A percentile compares a stretch with the other conserved stretches of the same genome.
Conservation (phyloP, 805 yeast genomes). For the Starmera amethionina region DNA sequence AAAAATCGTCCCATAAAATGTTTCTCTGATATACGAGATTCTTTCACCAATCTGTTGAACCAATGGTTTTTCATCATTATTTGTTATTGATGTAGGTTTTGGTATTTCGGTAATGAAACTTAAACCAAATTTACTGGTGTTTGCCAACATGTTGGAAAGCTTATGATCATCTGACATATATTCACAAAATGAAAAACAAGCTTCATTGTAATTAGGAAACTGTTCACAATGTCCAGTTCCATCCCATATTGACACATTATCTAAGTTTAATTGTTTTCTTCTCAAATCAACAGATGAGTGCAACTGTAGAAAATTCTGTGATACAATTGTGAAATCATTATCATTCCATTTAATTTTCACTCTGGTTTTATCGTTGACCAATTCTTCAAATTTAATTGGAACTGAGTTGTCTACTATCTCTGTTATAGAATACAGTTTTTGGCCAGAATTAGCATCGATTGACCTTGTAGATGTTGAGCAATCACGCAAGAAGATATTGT, state of each 20-base stretch:
- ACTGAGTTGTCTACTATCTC: constrained; percentile 21
- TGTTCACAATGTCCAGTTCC: constrained; percentile 7
- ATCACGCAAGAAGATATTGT: constrained; percentile 55
- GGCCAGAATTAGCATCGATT: constrained; percentile 45
- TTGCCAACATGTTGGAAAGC: constrained; percentile 29
- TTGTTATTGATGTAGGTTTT: constrained; percentile 18
- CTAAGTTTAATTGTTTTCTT: constrained; percentile 22
- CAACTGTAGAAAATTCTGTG: constrained; percentile 35
- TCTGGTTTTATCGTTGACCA: constrained; percentile 18
- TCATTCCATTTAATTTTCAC: constrained; percentile 40
- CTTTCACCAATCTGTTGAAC: constrained; percentile 38
- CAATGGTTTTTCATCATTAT: constrained; percentile 18
- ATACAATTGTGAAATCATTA: constrained; percentile 32
- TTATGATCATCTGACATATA: constrained; percentile 7
- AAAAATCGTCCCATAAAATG: constrained; percentile 65
- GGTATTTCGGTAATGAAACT: constrained; percentile 47
- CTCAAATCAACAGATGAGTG: constrained; percentile 27
- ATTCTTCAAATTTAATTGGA: constrained; percentile 26
- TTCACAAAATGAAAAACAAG: constrained; percentile 3
- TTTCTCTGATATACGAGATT: constrained; percentile 59
- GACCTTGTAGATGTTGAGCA: constrained; percentile 40
- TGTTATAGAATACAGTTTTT: constrained; percentile 58
- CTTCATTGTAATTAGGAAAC: constrained; percentile 7
- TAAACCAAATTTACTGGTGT: constrained; percentile 47
- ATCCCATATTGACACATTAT: constrained; percentile 39